Base-by-base conservation (phyloP, 331 rosid genomes). In the Acacia pycnantha region DNA sequence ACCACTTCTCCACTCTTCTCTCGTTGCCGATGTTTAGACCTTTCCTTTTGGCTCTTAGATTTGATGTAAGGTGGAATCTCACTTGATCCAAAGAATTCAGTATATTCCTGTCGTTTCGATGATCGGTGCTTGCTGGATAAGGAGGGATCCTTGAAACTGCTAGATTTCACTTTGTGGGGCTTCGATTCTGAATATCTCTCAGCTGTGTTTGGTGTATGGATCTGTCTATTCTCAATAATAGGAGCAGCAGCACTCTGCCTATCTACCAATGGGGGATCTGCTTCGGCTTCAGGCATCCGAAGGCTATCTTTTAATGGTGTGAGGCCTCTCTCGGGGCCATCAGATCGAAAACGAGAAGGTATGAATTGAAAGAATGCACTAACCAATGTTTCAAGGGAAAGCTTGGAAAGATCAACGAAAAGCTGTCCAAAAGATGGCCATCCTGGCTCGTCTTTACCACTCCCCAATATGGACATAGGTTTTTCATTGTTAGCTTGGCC, bases 341-440 rank as follows among this genome's bases (percentile, higher is more conserved):
- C 76, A 4, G 86, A 74, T 87, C 87, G 88, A 80, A 90, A 82
- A 47, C 90, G 86, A 11, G 90, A 85, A 21, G 97, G 97, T 40
- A 86, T 70, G 47, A 91, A 89, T 84, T 85, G 90, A 79, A 51
- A 81, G 82, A 92, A 83, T 19, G 78, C 58, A 24, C 87, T 74
- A 15, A 70, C 84, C 85, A 93, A 35, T 14, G 88, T 87, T 58
- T 92, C 97, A 51, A 91, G 56, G 26, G 91, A 90, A 73, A 91
- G 79, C 89, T 95, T 93, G 69, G 88, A 92, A 80, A 95, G 94
- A 76, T 95, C 98, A 35, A 77, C 64, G 12, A 91, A 29, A 70
- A 92, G 97, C 80, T 87, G 99, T 61, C 97, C 91, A 10, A 94
- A 89, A 82, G 97, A 96, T n/a, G 97, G 98, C 99, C 97, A 93